phyloP scores from a whole-genome alignment of 2,329 filamentous ascomycete genomes.

The Monilinia aucupariae region DNA sequence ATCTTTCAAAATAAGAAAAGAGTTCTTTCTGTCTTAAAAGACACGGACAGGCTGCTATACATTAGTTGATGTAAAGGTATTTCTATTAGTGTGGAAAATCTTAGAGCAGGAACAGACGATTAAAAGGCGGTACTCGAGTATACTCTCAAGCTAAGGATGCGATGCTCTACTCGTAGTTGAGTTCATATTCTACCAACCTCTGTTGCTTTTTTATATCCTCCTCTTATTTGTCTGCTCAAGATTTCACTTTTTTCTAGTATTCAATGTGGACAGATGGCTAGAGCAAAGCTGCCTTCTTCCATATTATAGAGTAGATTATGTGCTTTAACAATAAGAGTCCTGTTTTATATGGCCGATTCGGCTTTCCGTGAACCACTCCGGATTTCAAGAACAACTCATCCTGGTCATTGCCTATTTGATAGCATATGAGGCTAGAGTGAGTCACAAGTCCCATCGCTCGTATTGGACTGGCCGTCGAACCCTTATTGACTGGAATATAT shows the following conservation, averaged over 20 bases:
- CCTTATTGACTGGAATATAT: background rate
- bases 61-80: background rate
- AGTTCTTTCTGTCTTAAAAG: no score
- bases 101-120: background rate
- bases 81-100: background rate
- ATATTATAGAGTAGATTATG: background rate
- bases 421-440: background rate
- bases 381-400: background rate
- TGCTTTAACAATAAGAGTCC: background rate
- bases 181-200: background rate
- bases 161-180: background rate
- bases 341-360: no score
- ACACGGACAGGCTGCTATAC: no score
- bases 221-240: background rate
- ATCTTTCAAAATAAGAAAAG: background rate
- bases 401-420: background rate
- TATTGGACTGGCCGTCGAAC: background rate
- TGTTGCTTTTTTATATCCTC: background rate
- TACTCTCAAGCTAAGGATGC: no score
- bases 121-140: background rate
- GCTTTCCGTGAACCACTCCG: background rate
- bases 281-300: background rate
- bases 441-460: background rate
- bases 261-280: background rate
- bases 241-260: background rate